Evolutionary conservation across 305 asterid species (phyloP).

Genomic region (Fraxinus baroniana): DNA sequence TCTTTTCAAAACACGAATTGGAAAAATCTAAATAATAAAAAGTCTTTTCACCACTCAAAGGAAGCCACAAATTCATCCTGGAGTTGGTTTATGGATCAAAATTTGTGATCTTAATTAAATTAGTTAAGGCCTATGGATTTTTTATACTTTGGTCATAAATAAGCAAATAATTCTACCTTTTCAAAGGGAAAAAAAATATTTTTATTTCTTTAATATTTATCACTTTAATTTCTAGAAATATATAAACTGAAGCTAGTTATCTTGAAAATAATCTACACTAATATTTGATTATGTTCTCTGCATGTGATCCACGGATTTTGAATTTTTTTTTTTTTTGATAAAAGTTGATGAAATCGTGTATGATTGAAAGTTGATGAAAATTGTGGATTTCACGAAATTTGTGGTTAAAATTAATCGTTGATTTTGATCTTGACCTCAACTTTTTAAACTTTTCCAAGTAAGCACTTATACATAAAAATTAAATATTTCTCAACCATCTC

Average conservation of each 20-base stretch:
- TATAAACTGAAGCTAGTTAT: not conserved
- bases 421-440: not conserved
- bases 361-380: too few species aligned
- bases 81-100: not conserved
- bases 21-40: not conserved
- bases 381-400: too few species aligned
- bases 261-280: not conserved
- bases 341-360: not conserved
- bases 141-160: not conserved
- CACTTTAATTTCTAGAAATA: not conserved
- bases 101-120: not conserved
- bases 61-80: not conserved
- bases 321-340: too few species aligned
- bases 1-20: not conserved
- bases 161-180: not conserved
- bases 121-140: not conserved
- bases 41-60: not conserved
- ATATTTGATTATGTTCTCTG: not conserved
- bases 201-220: not conserved
- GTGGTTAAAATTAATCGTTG: not conserved
- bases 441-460: too few species aligned
- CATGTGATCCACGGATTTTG: not conserved
- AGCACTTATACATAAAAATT: not conserved
- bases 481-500: constrained; percentile 1
- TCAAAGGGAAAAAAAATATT: not conserved